Evolutionary conservation across 805 yeast genomes (phyloP), one percentile per base, ranked within the genome.

Genomic region (Cephaloascus albidus): DNA sequence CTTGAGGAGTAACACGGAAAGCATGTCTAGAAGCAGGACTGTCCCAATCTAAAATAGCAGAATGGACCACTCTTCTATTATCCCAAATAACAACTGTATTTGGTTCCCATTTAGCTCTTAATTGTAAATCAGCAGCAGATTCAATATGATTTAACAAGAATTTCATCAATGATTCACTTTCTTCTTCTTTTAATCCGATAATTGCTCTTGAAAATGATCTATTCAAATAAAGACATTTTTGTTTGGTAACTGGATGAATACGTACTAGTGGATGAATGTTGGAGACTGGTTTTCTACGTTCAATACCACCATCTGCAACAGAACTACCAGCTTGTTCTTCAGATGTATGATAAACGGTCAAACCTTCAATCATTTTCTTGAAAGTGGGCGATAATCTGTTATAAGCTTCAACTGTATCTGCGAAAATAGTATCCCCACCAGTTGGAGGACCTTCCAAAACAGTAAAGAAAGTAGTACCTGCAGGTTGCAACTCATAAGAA

Each of bases 401-500:
- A 57, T 79, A 84, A 10, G 86, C 87, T 54, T 81, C 87, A 30
- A 68, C 65, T 20, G 78, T 68, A 52, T 81, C 85, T n/a, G 85
- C 73, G 53, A 81, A 84, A 36, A 81, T 62, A 14, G 85, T 84
- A 56, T 84, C 93, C 44, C 93, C 93, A 39, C 90, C 88, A 33
- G 76, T 42, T 19, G 3, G 43, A 15, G 68, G 70, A 8, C 65
- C 69, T 41, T 81, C 83, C 36, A 81, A 61, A 41, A 80, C 76
- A 16, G 76, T 66, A 51, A 84, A 78, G 44, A 80, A 72, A 1
- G 94, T 83, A 41, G 73, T 64, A 14, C 83, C 83, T 12, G 89
- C 84, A 5, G 88, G 82, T 55, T 79, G 85, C 42, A 68, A 67
- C 55, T 82, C 89, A 54, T 79, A 83, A 26, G 85, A 72, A 33